Evolutionary conservation across 2,329 filamentous ascomycete genomes (phyloP).

Genomic region (Verticillium zaregamsianum): DNA sequence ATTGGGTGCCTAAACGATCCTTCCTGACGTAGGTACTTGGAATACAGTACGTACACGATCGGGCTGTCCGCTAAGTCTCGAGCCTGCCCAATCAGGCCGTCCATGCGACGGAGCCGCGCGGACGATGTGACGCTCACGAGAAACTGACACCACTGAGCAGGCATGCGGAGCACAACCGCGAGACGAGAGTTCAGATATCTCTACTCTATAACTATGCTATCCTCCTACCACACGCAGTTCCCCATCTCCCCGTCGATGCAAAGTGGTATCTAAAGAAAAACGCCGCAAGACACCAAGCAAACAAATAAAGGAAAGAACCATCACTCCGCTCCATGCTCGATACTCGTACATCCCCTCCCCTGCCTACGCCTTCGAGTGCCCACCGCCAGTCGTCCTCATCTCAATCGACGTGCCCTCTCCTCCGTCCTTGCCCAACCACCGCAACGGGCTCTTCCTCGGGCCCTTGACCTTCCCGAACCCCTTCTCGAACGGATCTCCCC

Average conservation of each 20-base stretch:
- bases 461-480: neutral
- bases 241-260: neutral
- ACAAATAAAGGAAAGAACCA: neutral
- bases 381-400: neutral
- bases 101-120: no score
- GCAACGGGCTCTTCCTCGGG: neutral
- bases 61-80: neutral
- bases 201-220: neutral
- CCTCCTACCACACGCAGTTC: neutral
- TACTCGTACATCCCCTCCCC: neutral
- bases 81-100: no score
- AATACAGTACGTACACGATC: no score
- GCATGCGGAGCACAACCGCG: no score
- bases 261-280: neutral
- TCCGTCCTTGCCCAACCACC: neutral
- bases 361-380: neutral
- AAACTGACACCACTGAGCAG: no score
- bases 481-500: constrained; percentile 1
- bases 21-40: neutral
- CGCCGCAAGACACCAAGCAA: neutral
- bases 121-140: no score
- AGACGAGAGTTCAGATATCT: no score
- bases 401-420: neutral
- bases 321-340: neutral
- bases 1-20: no score